Base-by-base conservation (phyloP, 768 basidiomycete species). In the Amanita molliuscula region DNA sequence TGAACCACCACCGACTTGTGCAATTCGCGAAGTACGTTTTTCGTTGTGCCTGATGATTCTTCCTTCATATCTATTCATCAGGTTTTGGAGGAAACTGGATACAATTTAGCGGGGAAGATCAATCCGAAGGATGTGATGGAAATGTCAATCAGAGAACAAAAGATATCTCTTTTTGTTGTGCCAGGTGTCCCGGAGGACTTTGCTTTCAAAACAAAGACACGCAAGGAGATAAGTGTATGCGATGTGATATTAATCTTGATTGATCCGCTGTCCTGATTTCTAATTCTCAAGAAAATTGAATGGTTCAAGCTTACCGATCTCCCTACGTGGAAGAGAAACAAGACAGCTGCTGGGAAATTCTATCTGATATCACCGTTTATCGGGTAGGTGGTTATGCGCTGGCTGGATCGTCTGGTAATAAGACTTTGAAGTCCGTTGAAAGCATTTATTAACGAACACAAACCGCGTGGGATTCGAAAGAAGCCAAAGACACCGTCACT, bases 21-120 rank as follows among this genome's bases (percentile, higher is more conserved):
- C 95, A 2, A 75, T 88, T 48, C 82, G 96, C 64, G 96, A 99
- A 72, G 95, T 94, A 54, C 48, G 79, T 60, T 8, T 52, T 47
- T 48, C 20, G n/a, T 29, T 31, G 36, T 43, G 18, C 18, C 20
- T 21, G 21, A 8, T 23, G 37, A 31, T 9, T 40, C 28, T n/a
- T 20, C 28, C 34, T 57, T 58, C 54, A 59, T 48, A 13, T 18
- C 42, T 6, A 45, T 34, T 54, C 48, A 18, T 18, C 57, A 97
- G 94, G 95, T 98, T 20, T 72, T 89, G 26, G 96, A 99, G 66
- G 96, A 99, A 69, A 97, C 93, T 0, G 96, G 96, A 11, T 98
- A 88, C 71, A 91, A 97, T 65, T 61, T 92, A 49, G 76, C 74
- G 44, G 80, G 77, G 50, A 76, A 84, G 59, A 66, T 89, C 44